phyloP scores from a whole-genome alignment of 208 protist genomes.

The Trichomonas gallinae region DNA sequence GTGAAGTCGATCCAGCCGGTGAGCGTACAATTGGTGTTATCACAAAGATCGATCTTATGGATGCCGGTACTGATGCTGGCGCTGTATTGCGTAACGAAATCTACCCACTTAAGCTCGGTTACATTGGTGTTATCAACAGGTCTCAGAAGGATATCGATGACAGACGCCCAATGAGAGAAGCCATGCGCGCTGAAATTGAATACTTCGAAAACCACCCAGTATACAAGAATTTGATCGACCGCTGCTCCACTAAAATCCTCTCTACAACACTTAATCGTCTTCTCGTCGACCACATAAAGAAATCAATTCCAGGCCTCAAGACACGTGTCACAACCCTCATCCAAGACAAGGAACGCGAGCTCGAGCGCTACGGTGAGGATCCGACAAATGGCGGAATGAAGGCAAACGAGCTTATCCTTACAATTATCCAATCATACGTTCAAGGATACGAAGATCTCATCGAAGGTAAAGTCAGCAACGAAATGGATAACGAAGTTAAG shows the following conservation, averaged over 20 bases:
- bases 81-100: slow-evolving; percentile 78
- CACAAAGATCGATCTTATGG: slow-evolving; percentile 52
- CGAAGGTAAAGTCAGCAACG: background rate
- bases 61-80: slow-evolving; percentile 77
- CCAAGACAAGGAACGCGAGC: background rate
- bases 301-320: slow-evolving; percentile 67
- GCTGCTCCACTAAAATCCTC: slow-evolving; percentile 35
- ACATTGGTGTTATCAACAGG: slow-evolving; percentile 91
- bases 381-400: background rate
- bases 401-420: background rate
- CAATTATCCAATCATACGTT: background rate
- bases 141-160: slow-evolving; percentile 85
- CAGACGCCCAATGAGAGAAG: slow-evolving; percentile 58
- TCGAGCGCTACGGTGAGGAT: background rate
- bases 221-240: slow-evolving; percentile 52
- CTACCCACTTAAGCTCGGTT: slow-evolving; percentile 77
- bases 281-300: slow-evolving; percentile 80
- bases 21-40: slow-evolving; percentile 50
- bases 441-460: background rate
- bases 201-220: slow-evolving; percentile 74
- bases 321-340: background rate
- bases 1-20: slow-evolving; percentile 44
- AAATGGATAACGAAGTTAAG: background rate
- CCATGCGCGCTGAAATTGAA: slow-evolving; percentile 39
- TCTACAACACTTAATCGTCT: slow-evolving; percentile 44